A percentile compares a stretch with the other conserved stretches of the same genome.
Conservation (phyloP, 352 stramenopile genomes). For the Pythium graminicola region DNA sequence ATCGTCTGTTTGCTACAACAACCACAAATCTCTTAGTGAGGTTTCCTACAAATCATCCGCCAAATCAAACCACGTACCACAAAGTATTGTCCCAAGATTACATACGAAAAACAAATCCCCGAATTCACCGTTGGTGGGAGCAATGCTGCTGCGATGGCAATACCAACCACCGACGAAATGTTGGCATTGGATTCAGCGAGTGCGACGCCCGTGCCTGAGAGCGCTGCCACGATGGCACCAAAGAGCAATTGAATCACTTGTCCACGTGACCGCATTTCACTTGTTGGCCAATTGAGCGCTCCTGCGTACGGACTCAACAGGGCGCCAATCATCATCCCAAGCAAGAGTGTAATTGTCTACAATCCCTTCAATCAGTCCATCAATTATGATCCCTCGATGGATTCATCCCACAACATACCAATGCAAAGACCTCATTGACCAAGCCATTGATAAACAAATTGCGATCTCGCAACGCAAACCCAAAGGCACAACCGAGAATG, state of each 20-base stretch:
- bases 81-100: constrained; percentile 81
- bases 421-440: constrained; percentile 71
- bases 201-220: constrained; percentile 70
- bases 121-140: constrained; percentile 82
- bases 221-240: constrained; percentile 64
- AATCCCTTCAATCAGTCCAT: too few species aligned
- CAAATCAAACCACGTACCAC: constrained; percentile 35
- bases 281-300: constrained; percentile 74
- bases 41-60: too few species aligned
- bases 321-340: constrained; percentile 77
- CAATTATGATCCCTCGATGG: too few species aligned
- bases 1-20: constrained; percentile 39
- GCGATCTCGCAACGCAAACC: constrained; percentile 68
- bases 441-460: constrained; percentile 81
- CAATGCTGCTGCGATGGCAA: constrained; percentile 75
- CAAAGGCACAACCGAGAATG: constrained; percentile 79
- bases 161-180: constrained; percentile 86
- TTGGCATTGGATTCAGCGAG: constrained; percentile 83
- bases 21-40: background rate
- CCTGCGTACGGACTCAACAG: constrained; percentile 72
- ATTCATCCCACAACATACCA: constrained; percentile 45
- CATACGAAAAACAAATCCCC: constrained; percentile 83
- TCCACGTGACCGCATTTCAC: constrained; percentile 70
- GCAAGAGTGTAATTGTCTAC: constrained; percentile 69
- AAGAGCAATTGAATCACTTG: constrained; percentile 79